A percentile compares a stretch with the other conserved stretches of the same genome.
phyloP scores from a whole-genome alignment of 495 filamentous ascomycete genomes.

The Tuber aestivum region DNA sequence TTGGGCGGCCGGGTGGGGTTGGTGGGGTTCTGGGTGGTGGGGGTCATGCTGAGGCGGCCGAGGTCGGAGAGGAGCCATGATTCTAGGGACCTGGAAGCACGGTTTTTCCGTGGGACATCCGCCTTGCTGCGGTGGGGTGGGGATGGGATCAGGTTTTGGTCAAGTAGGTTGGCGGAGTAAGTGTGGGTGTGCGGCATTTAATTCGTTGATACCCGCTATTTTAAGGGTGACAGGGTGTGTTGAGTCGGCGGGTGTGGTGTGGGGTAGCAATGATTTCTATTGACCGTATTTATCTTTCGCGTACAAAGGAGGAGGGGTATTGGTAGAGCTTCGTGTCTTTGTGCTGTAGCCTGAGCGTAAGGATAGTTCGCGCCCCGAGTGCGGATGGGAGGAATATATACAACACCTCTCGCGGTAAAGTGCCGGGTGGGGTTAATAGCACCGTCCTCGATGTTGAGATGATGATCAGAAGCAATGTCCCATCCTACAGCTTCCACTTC shows the following conservation, averaged over 20 bases:
- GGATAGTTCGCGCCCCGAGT: neutral
- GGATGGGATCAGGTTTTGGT: neutral
- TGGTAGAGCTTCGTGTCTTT: neutral
- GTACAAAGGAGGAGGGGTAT: neutral
- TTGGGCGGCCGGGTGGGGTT: neutral
- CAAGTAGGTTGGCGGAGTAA: neutral
- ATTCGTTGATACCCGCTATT: neutral
- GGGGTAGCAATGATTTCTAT: neutral
- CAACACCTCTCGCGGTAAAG: neutral
- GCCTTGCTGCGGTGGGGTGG: neutral
- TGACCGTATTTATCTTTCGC: neutral
- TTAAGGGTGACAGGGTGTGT: neutral
- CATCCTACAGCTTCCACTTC: neutral
- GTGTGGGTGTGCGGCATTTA: neutral
- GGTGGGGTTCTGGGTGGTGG: neutral
- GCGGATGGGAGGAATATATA: neutral
- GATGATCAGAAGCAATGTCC: neutral
- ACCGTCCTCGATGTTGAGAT: neutral
- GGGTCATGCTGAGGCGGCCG: slow-evolving; percentile 24
- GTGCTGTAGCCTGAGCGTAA: neutral
- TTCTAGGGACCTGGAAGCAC: slow-evolving; percentile 17
- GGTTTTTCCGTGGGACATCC: neutral
- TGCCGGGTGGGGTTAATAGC: neutral
- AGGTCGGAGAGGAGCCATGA: slow-evolving; percentile 32
- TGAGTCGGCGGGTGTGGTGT: neutral